A percentile compares a stretch with the other conserved stretches of the same genome.
These are phyloP conservation scores for Kernera saxatilis DNA, from an alignment of 345 rosid species.

Conservation along the genomic window DNA sequence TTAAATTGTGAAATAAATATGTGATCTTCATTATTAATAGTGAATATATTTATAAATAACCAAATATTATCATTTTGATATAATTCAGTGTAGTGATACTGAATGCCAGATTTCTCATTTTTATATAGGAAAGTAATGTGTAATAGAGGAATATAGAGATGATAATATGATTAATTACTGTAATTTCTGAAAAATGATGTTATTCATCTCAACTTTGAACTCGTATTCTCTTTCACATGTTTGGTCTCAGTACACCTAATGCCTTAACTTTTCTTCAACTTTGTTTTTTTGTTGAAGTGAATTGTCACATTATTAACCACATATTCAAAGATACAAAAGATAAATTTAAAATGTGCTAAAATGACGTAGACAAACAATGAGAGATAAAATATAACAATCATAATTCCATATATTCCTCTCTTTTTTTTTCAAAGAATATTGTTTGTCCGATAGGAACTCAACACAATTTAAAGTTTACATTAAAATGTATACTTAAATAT, in stretches of 20 bases:
- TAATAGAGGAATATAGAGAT: background rate
- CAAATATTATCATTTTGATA: background rate
- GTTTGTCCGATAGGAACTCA: constrained; percentile 28
- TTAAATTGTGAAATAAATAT: background rate
- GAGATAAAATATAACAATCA: constrained; percentile 4
- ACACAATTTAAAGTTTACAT: constrained; percentile 7
- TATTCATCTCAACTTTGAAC: background rate
- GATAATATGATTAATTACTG: too few species aligned
- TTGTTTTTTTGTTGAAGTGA: background rate
- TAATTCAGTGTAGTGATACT: background rate
- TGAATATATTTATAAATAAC: background rate
- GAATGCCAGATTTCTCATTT: background rate
- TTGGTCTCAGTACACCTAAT: background rate
- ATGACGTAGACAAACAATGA: constrained; percentile 13
- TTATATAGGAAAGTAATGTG: background rate
- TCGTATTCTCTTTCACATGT: background rate
- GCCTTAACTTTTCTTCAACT: background rate
- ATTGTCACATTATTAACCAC: constrained; percentile 14
- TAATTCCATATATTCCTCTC: constrained; percentile 16
- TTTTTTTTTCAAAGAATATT: constrained; percentile 6
- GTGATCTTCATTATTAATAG: background rate
- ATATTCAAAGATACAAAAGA: background rate
- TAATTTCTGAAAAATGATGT: background rate
- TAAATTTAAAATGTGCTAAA: constrained; percentile 15
- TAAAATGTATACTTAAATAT: background rate